Evolutionary conservation across 306 rosid genomes (phyloP), one percentile per base, ranked within the genome.

Genomic region (Comarum palustre): DNA sequence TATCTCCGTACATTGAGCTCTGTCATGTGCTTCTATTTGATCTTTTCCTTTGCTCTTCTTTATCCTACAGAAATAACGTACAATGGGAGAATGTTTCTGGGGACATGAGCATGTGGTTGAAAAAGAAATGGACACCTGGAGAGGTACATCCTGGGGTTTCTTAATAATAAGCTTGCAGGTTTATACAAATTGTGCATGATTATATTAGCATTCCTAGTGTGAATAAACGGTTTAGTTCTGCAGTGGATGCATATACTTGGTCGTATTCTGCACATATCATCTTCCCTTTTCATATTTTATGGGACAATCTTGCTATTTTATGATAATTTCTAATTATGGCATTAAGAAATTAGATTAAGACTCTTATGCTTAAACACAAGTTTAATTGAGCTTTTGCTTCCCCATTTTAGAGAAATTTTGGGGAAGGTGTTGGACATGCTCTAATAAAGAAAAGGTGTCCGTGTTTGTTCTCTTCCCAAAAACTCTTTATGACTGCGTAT

Each of bases 51-150:
- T 13, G 57, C 29, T 59, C 68, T 55, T 19, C 12, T 39, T 22
- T 27, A 38, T 84, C 60, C 51, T 83, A 85, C 89, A 92, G 96
- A 76, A 76, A 68, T 50, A 67, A 82, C 72, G 27, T 79, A 25
- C 86, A 79, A 39, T 71, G 7, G 41, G 90, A 85, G 78, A 80
- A 69, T 38, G 52, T 20, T 50, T 78, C 90, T 11, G 83, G 74
- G 61, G 90, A 86, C 74, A 41, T 16, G 24, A 81, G 78, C 76
- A 80, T 90, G 59, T 93, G 97, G 98, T 81, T 86, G 52, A 87
- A 86, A 87, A 84, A 86, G 72, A 90, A 79, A 82, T 93, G 97
- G 97, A 79, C 9, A 68, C 94, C 94, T 6, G 98, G 98, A 83
- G 98, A 93, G 98, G 98, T 92, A 65, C 39, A 15, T 71, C 34